These are phyloP conservation scores for Laburnicola sp. DNA, from an alignment of 2,329 filamentous ascomycete species.

Conservation along the genomic window DNA sequence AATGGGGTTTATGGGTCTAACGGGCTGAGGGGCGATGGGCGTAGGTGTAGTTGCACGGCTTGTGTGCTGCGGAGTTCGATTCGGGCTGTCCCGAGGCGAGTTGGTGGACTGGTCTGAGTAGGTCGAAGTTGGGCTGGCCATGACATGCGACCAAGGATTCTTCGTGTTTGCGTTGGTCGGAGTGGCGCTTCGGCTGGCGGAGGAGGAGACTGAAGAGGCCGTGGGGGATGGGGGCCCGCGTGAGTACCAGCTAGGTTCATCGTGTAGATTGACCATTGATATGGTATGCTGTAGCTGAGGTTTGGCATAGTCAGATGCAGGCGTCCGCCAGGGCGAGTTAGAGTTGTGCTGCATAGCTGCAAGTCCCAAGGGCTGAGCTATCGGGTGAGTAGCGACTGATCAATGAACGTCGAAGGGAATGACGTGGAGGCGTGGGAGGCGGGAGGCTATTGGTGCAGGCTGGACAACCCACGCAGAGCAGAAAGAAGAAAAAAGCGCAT, in stretches of 20 bases:
- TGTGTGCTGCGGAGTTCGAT: constrained; percentile 43
- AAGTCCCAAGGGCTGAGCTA: constrained; percentile 18
- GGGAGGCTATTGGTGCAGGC: constrained; percentile 25
- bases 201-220: constrained; percentile 46
- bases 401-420: constrained; percentile 26
- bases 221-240: constrained; percentile 42
- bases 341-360: constrained; percentile 42
- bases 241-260: constrained; percentile 42
- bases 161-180: constrained; percentile 42
- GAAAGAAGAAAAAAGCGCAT: constrained; percentile 37
- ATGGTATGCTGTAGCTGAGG: constrained; percentile 44
- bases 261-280: constrained; percentile 47
- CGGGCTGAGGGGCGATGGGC: constrained; percentile 43
- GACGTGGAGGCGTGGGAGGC: constrained; percentile 19
- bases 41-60: constrained; percentile 45
- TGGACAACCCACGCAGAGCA: constrained; percentile 23
- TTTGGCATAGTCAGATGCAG: constrained; percentile 37
- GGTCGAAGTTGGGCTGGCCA: constrained; percentile 36
- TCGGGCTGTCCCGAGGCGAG: constrained; percentile 42
- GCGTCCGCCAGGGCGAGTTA: constrained; percentile 42
- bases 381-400: constrained; percentile 27
- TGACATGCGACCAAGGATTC: constrained; percentile 45
- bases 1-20: constrained; percentile 37
- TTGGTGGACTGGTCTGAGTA: constrained; percentile 35
- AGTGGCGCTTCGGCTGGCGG: constrained; percentile 43